A percentile compares a stretch with the other conserved stretches of the same genome.
Conservation (phyloP, 805 yeast species). For the Nematodospora valgi region DNA sequence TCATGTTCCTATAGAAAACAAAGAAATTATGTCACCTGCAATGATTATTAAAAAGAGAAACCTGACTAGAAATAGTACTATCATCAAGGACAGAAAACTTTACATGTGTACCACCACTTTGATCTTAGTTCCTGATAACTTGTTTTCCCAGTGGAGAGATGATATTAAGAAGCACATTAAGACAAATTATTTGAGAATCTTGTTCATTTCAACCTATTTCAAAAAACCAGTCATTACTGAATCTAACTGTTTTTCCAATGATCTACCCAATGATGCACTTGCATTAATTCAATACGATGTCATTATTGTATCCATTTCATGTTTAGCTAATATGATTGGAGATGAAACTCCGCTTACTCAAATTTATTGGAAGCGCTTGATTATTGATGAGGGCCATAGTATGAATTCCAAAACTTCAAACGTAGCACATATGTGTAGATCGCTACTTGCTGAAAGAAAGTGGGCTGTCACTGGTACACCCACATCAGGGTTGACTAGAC, state of each 20-base stretch:
- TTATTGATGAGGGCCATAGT: slow-evolving; percentile 75
- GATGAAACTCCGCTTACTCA: slow-evolving; percentile 33
- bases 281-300: slow-evolving; percentile 47
- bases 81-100: slow-evolving; percentile 22
- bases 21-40: slow-evolving; percentile 18
- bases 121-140: slow-evolving; percentile 62
- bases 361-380: slow-evolving; percentile 64
- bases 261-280: slow-evolving; percentile 21
- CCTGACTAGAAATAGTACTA: slow-evolving; percentile 16
- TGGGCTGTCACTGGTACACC: slow-evolving; percentile 82
- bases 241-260: slow-evolving; percentile 15
- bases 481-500: slow-evolving; percentile 61
- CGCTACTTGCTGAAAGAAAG: slow-evolving; percentile 53
- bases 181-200: slow-evolving; percentile 29
- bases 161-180: slow-evolving; percentile 57
- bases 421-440: slow-evolving; percentile 46
- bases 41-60: slow-evolving; percentile 14
- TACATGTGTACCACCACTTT: slow-evolving; percentile 52
- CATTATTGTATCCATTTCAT: slow-evolving; percentile 43
- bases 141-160: slow-evolving; percentile 60
- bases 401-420: slow-evolving; percentile 52
- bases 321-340: slow-evolving; percentile 1
- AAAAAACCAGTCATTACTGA: slow-evolving; percentile 15
- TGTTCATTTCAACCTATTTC: slow-evolving; percentile 32
- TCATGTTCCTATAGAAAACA: slow-evolving; percentile 22